Percentiles rank a stretch among this genome's conserved stretches.
Conservation (phyloP, 2,329 filamentous ascomycete species). For the Tricladium varicosporioides region DNA sequence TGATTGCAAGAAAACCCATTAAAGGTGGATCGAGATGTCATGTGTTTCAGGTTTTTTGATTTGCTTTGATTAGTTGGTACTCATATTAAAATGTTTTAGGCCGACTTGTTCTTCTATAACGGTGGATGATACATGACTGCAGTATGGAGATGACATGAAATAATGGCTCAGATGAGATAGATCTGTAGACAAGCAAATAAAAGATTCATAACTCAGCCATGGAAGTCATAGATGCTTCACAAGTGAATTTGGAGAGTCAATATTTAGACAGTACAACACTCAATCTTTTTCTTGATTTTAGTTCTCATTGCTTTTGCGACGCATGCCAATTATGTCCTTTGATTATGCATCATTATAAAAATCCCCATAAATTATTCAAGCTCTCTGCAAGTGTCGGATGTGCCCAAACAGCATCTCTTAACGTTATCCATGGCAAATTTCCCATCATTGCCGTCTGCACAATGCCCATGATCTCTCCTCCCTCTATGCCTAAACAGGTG, state of each 20-base stretch:
- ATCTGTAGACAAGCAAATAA: too few species aligned
- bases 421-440: slow-evolving; percentile 41
- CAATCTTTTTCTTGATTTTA: too few species aligned
- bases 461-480: slow-evolving; percentile 52
- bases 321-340: too few species aligned
- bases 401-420: slow-evolving; percentile 47
- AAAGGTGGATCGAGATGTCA: slow-evolving; percentile 4
- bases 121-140: not conserved
- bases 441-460: slow-evolving; percentile 54
- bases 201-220: too few species aligned
- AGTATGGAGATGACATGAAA: not conserved
- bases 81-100: not conserved
- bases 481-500: slow-evolving; percentile 49
- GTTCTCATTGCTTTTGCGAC: too few species aligned
- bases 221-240: too few species aligned
- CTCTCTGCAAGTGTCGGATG: slow-evolving; percentile 51
- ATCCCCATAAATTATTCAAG: slow-evolving; percentile 50
- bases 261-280: too few species aligned
- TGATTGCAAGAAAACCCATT: not conserved
- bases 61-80: slow-evolving; percentile 5
- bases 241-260: too few species aligned
- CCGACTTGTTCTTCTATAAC: not conserved
- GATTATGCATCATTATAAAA: slow-evolving; percentile 34
- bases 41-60: slow-evolving; percentile 8
- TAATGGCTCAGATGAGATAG: not conserved